A percentile compares a stretch with the other conserved stretches of the same genome.
These are phyloP conservation scores for Cicer judaicum DNA, from an alignment of 306 rosid genomes.

Conservation along the genomic window DNA sequence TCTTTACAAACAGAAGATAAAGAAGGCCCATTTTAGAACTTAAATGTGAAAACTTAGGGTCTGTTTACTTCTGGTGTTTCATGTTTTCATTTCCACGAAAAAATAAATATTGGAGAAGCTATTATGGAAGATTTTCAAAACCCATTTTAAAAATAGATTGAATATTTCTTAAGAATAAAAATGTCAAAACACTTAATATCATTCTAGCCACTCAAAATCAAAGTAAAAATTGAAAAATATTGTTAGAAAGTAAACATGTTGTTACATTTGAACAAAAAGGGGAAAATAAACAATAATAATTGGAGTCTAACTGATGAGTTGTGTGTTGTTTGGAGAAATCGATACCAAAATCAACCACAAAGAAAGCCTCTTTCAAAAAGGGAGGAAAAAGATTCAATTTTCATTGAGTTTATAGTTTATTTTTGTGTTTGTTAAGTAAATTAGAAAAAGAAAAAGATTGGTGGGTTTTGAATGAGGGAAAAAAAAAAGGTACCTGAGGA, in stretches of 20 bases:
- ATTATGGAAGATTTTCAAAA: too few species aligned
- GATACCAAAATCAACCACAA: conserved; percentile 33
- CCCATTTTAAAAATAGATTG: too few species aligned
- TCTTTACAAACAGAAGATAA: conserved; percentile 29
- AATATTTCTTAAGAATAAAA: too few species aligned
- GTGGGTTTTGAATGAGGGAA: background rate
- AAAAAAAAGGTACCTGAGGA: conserved; percentile 42
- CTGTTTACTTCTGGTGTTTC: too few species aligned
- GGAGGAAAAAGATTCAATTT: conserved; percentile 12
- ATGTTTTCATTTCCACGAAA: too few species aligned
- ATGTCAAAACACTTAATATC: too few species aligned
- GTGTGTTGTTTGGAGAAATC: conserved; percentile 11
- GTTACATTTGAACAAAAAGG: background rate
- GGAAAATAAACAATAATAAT: conserved; percentile 3
- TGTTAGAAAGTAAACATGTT: too few species aligned
- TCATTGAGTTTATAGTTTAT: background rate
- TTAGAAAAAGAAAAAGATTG: background rate
- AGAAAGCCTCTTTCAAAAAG: background rate
- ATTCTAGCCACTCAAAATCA: too few species aligned
- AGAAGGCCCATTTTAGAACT: background rate
- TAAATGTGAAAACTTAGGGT: conserved; percentile 10
- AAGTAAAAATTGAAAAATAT: too few species aligned
- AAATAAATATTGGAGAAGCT: too few species aligned
- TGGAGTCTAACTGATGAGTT: background rate
- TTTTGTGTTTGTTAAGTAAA: background rate